Evolutionary conservation across 2,329 filamentous ascomycete genomes (phyloP).

Genomic region (Tricladium varicosporioides): DNA sequence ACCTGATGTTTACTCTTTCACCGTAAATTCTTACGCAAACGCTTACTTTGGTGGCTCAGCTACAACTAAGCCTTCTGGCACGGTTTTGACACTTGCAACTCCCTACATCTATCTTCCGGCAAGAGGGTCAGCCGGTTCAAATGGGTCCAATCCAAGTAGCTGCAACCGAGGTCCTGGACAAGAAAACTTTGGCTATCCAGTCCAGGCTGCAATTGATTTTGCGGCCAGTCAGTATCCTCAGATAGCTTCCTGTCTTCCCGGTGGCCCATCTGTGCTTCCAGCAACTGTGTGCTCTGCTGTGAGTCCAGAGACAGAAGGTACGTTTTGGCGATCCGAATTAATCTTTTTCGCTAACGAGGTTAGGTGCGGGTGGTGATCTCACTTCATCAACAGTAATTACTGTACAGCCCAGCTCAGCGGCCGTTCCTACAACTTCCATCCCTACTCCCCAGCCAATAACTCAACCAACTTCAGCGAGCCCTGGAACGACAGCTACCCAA

Average conservation of each 20-base stretch:
- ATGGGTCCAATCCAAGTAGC: not conserved
- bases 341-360: not conserved
- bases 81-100: conserved; percentile 4
- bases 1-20: conserved; percentile 2
- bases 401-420: not conserved
- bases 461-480: not conserved
- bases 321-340: no score
- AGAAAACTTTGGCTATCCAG: conserved; percentile 11
- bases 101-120: conserved; percentile 8
- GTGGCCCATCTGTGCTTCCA: not conserved
- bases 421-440: not conserved
- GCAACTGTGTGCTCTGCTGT: not conserved
- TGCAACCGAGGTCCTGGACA: conserved; percentile 2
- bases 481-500: not conserved
- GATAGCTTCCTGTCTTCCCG: conserved; percentile 4
- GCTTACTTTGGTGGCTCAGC: conserved; percentile 4
- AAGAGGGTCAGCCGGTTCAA: not conserved
- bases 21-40: conserved; percentile 10
- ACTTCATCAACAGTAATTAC: conserved; percentile 8
- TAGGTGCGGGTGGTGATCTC: conserved; percentile 5
- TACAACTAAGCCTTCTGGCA: not conserved
- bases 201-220: conserved; percentile 5
- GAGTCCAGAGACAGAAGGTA: conserved; percentile 5
- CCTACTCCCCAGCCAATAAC: not conserved
- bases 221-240: conserved; percentile 2